Conservation (phyloP, 2,329 filamentous ascomycete genomes). For the Stenocarpella maydis region DNA sequence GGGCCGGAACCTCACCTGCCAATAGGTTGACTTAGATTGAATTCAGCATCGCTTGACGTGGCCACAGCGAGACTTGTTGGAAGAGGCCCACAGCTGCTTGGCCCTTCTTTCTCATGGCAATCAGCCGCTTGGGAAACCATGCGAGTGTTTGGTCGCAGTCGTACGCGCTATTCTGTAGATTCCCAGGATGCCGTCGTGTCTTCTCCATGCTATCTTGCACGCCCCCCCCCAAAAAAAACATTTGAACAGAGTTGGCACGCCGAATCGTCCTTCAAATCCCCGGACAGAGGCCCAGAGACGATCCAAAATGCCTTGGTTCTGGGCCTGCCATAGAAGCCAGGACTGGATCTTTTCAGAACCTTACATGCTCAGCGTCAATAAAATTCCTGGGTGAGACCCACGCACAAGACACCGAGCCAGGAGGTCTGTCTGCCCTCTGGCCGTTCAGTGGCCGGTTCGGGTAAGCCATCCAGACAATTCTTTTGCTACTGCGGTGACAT, state of each 20-base stretch:
- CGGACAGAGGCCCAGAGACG: too few relatives aligned
- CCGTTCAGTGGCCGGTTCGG: constrained; percentile 28
- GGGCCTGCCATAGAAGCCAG: background rate
- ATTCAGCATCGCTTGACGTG: background rate
- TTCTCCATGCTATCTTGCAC: too few relatives aligned
- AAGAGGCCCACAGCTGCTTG: too few relatives aligned
- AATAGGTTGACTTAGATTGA: constrained; percentile 6
- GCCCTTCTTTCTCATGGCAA: too few relatives aligned
- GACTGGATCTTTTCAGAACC: background rate
- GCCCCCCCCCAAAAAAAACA: too few relatives aligned
- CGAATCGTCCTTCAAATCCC: too few relatives aligned
- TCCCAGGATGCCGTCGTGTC: too few relatives aligned
- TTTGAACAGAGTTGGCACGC: too few relatives aligned
- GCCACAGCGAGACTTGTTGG: background rate
- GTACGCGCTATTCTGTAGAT: too few relatives aligned
- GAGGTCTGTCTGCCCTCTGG: constrained; percentile 23
- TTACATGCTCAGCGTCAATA: background rate
- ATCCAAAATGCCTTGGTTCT: too few relatives aligned
- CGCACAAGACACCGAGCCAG: constrained; percentile 32
- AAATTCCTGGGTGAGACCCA: constrained; percentile 19
- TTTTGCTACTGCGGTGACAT: constrained; percentile 5
- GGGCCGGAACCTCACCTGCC: background rate
- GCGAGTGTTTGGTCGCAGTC: background rate
- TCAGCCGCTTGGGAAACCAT: background rate
- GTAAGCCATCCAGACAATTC: constrained; percentile 32